Conservation (phyloP, 108 stramenopile genomes). For the Aurantiochytrium sp. region DNA sequence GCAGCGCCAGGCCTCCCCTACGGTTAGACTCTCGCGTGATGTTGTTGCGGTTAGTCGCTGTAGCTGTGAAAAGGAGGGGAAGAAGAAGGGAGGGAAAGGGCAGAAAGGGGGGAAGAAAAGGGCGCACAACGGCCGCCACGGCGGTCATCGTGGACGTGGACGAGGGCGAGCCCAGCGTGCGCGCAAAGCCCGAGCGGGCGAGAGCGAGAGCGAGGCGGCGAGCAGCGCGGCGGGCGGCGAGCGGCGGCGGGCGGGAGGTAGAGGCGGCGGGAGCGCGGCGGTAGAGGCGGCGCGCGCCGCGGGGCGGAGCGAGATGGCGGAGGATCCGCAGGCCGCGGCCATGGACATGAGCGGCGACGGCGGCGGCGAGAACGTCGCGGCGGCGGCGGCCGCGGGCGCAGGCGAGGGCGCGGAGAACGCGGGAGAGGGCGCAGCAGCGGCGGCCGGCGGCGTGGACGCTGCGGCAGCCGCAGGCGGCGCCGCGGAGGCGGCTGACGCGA, state of each 20-base stretch:
- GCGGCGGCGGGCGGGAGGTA: neutral
- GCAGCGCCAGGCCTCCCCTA: too few relatives aligned
- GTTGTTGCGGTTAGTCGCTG: too few relatives aligned
- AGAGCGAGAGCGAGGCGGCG: too few relatives aligned
- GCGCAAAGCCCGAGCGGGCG: too few relatives aligned
- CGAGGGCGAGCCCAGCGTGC: too few relatives aligned
- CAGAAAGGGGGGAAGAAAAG: too few relatives aligned
- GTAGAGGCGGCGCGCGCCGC: neutral
- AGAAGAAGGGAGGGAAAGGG: too few relatives aligned
- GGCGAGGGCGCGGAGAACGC: neutral
- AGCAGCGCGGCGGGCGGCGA: neutral
- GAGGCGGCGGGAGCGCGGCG: neutral
- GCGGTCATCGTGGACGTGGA: too few relatives aligned
- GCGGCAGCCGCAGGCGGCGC: neutral
- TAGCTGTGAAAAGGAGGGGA: too few relatives aligned
- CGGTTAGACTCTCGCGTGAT: too few relatives aligned
- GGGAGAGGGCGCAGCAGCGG: neutral
- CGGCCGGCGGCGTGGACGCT: neutral
- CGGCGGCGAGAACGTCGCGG: neutral
- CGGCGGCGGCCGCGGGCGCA: neutral
- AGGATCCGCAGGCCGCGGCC: neutral
- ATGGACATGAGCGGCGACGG: neutral
- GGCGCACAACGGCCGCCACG: too few relatives aligned
- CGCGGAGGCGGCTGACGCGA: neutral
- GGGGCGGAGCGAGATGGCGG: neutral